These are phyloP conservation scores for Rhizophagus sp. DNA, from an alignment of 192 early-diverging fungal genomes.

Conservation along the genomic window DNA sequence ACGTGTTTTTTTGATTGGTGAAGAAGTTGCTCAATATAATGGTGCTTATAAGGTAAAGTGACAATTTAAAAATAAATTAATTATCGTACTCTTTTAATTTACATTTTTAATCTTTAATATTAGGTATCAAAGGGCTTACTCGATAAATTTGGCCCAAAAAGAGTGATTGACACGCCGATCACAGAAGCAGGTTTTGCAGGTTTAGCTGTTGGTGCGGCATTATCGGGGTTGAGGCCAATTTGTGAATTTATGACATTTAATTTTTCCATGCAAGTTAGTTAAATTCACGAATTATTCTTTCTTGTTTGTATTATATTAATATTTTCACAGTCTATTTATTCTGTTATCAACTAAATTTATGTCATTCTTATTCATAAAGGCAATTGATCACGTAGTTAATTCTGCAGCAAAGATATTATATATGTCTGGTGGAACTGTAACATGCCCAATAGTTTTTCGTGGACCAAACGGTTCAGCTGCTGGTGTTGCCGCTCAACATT, in stretches of 20 bases:
- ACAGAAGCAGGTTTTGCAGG: slow-evolving; percentile 98
- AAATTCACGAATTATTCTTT: background rate
- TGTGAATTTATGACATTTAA: slow-evolving; percentile 99
- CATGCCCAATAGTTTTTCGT: slow-evolving; percentile 96
- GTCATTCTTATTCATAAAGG: slow-evolving; percentile 46
- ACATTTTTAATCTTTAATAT: background rate
- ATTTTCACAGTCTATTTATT: background rate
- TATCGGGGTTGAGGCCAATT: slow-evolving; percentile 91
- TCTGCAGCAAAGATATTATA: slow-evolving; percentile 98
- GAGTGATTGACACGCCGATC: slow-evolving; percentile 98
- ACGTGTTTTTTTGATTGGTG: slow-evolving; percentile 90
- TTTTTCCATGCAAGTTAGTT: slow-evolving; percentile 95
- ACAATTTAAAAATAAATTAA: background rate
- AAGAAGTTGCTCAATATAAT: slow-evolving; percentile 99
- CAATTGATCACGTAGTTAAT: slow-evolving; percentile 99
- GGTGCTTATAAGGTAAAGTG: slow-evolving; percentile 94
- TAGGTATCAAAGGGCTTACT: slow-evolving; percentile 95
- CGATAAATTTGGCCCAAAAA: slow-evolving; percentile 96
- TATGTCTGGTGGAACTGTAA: slow-evolving; percentile 90
- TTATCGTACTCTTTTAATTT: background rate
- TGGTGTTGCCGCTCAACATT: slow-evolving; percentile 98
- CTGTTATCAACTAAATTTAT: background rate
- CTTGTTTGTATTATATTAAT: background rate
- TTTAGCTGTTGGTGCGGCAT: slow-evolving; percentile 91
- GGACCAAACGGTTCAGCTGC: slow-evolving; percentile 98